Evolutionary conservation across 163 green algal genomes (phyloP), one percentile per base, ranked within the genome.

Genomic region (Prototheca wickerhamii): DNA sequence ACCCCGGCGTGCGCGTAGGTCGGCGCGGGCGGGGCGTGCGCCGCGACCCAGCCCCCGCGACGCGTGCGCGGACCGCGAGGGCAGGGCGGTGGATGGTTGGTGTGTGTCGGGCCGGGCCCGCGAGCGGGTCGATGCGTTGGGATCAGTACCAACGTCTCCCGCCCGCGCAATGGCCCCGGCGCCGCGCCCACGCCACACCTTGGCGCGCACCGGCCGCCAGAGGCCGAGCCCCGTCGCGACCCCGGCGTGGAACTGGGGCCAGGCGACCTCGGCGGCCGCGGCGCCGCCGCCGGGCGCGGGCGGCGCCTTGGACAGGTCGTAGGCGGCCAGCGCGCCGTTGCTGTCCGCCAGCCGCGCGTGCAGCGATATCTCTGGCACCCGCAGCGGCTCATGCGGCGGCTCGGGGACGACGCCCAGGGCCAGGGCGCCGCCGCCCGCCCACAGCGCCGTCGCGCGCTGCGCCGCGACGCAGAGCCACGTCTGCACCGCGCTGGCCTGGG

Each of bases 191-290:
- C n/a, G n/a, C n/a, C n/a, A n/a, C 89, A 34, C 92, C 60, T 25
- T 76, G 63, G 33, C 67, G 63, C 7, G 57, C 60, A 10, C 72
- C 70, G 8, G 76, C 72, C 8, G 72, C 77, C 17, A 72, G n/a
- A 42, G 35, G 31, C 58, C 40, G 44, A 78, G 43, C 33, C 73
- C 77, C 42, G 84, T 75, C 0, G 90, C 88, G 5, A 87, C 87
- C 4, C 89, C 93, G 64, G 97, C 96, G 84, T 99, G 93, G 76
- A 98, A 99, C 76, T 98, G 87, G 3, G 91, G 86, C 93, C 93
- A 99, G 2, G 83, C 84, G 0, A 82, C 90, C 21, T 92, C 63
- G n/a, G 93, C 87, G 26, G 76, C 71, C 1, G 77, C 69, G 3
- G 88, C 86, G 18, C 87, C 83, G 6, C 76, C 77, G 3, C 77